These are phyloP conservation scores for Alternaria arborescens DNA, from an alignment of 2,329 filamentous ascomycete genomes.

Conservation along the genomic window DNA sequence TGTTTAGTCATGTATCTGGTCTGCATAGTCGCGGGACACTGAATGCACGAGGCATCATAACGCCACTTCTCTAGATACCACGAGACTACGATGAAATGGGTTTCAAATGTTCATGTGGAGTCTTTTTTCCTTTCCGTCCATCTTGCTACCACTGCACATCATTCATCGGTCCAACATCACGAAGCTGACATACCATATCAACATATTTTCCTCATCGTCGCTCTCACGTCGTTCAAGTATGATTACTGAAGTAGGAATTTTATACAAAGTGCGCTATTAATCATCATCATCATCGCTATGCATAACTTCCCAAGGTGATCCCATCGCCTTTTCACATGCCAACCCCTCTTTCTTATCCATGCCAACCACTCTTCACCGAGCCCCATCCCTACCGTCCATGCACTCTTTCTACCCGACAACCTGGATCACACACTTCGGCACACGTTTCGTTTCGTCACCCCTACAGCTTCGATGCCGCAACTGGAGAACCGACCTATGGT, in stretches of 20 bases:
- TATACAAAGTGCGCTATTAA: not conserved
- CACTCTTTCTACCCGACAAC: not conserved
- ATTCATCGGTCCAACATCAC: not conserved
- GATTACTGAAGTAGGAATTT: accelerated
- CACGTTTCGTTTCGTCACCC: not conserved
- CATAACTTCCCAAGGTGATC: not conserved
- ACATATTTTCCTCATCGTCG: not conserved
- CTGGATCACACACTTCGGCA: conserved; percentile 18
- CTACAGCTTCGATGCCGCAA: conserved; percentile 26
- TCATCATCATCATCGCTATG: not conserved
- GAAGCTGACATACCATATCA: too few species aligned
- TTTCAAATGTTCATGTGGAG: conserved; percentile 40
- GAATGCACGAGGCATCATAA: conserved; percentile 50
- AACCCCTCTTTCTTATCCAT: not conserved
- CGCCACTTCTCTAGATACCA: conserved; percentile 53
- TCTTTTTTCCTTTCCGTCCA: not conserved
- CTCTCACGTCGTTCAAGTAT: not conserved
- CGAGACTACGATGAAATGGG: conserved; percentile 47
- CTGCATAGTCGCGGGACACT: conserved; percentile 49
- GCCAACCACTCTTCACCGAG: not conserved
- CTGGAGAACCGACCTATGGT: conserved; percentile 20
- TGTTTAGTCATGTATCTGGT: conserved; percentile 54
- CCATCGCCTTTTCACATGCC: conserved; percentile 1
- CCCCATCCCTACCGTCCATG: not conserved
- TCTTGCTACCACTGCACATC: not conserved